Evolutionary conservation across 768 basidiomycete species (phyloP).

Genomic region (Nidula microcarpa): DNA sequence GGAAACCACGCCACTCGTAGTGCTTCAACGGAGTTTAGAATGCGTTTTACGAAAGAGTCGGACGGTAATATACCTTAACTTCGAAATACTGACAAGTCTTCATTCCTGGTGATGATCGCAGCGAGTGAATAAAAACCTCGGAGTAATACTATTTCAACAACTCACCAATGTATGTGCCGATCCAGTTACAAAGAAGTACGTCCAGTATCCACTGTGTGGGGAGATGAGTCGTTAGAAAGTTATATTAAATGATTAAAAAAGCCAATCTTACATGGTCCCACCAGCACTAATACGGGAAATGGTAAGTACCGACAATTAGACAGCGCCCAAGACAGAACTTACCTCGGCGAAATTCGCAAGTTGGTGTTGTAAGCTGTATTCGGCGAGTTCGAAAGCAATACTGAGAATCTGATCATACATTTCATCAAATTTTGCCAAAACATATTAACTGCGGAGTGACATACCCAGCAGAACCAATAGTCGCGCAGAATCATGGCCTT

Average conservation of each 20-base stretch:
- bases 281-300: slow-evolving; percentile 61
- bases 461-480: slow-evolving; percentile 93
- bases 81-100: slow-evolving; percentile 84
- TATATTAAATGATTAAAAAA: slow-evolving; percentile 1
- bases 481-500: slow-evolving; percentile 88
- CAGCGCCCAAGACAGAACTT: slow-evolving; percentile 17
- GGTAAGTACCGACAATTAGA: slow-evolving; percentile 8
- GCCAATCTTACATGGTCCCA: slow-evolving; percentile 78
- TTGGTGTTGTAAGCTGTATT: slow-evolving; percentile 86
- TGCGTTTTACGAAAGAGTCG: background rate
- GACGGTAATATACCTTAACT: slow-evolving; percentile 62
- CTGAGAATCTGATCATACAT: slow-evolving; percentile 63
- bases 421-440: slow-evolving; percentile 6
- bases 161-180: slow-evolving; percentile 78
- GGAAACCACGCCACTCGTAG: slow-evolving; percentile 82
- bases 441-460: slow-evolving; percentile 11
- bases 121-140: slow-evolving; percentile 5
- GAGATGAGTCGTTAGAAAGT: slow-evolving; percentile 6
- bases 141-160: slow-evolving; percentile 2
- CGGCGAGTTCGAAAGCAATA: slow-evolving; percentile 84
- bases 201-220: slow-evolving; percentile 75
- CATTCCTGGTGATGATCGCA: slow-evolving; percentile 52
- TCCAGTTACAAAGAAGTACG: slow-evolving; percentile 85
- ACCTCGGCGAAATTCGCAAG: slow-evolving; percentile 88
- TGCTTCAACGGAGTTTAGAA: slow-evolving; percentile 41